Conservation (phyloP, 805 yeast species). For the Monosporozyma siamensis region DNA sequence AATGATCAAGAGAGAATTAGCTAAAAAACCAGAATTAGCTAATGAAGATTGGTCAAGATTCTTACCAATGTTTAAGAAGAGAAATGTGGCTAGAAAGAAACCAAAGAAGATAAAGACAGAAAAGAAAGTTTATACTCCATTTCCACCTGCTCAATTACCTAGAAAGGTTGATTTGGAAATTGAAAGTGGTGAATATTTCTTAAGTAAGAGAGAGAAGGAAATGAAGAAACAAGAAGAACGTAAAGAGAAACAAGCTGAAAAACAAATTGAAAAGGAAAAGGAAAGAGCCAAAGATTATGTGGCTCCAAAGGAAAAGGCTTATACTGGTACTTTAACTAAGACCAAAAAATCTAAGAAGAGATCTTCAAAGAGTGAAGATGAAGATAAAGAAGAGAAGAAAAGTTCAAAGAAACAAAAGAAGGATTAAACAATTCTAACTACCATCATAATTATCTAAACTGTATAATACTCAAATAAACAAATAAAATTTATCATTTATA, state of each 20-base stretch:
- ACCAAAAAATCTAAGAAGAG: constrained; percentile 2
- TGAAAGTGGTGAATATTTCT: constrained; percentile 96
- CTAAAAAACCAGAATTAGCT: constrained; percentile 91
- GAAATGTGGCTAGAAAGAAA: constrained; percentile 89
- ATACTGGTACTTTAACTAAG: constrained; percentile 16
- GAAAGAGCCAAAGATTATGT: constrained; percentile 71
- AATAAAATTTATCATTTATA: not conserved
- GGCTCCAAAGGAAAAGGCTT: constrained; percentile 73
- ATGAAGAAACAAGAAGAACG: constrained; percentile 63
- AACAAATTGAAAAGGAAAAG: constrained; percentile 50
- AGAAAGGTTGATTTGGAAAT: constrained; percentile 95
- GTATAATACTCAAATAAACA: not conserved
- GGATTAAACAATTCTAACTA: not conserved
- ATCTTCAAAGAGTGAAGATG: not conserved
- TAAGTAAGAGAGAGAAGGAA: constrained; percentile 77
- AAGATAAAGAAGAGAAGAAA: not conserved
- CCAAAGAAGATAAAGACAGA: constrained; percentile 54
- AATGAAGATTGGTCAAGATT: constrained; percentile 95
- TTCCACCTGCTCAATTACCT: constrained; percentile 97
- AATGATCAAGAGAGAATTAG: constrained; percentile 93
- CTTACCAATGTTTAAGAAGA: constrained; percentile 92
- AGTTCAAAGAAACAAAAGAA: constrained; percentile 3
- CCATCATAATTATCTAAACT: not conserved
- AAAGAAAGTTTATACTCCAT: constrained; percentile 86
- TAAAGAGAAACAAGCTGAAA: constrained; percentile 67